These are phyloP conservation scores for Arthrobotrys conoides DNA, from an alignment of 2,329 filamentous ascomycete species.

Conservation along the genomic window DNA sequence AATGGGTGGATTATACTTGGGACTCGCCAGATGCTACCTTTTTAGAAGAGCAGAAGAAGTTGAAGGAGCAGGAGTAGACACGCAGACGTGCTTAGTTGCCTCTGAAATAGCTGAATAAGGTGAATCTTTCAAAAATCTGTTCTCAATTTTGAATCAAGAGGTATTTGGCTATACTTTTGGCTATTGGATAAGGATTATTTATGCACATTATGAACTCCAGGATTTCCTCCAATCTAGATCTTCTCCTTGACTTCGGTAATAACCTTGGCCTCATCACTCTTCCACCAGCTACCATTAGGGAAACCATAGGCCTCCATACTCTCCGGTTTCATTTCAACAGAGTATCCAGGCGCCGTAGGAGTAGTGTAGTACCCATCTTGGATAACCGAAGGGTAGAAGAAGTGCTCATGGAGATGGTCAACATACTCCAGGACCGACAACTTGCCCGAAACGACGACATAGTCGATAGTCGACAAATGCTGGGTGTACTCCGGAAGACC, in stretches of 20 bases:
- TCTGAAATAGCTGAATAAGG: neutral
- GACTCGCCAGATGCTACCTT: slow-evolving; percentile 54
- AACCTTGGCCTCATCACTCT: slow-evolving; percentile 80
- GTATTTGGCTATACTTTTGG: slow-evolving; percentile 31
- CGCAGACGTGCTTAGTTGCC: neutral
- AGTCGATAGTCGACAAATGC: slow-evolving; percentile 92
- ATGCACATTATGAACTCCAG: neutral
- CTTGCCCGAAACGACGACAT: slow-evolving; percentile 86
- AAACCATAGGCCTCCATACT: slow-evolving; percentile 86
- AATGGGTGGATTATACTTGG: slow-evolving; percentile 60
- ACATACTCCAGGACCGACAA: slow-evolving; percentile 89
- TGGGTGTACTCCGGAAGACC: slow-evolving; percentile 94
- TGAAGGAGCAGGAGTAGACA: slow-evolving; percentile 1
- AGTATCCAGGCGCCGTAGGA: slow-evolving; percentile 85
- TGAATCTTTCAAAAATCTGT: neutral
- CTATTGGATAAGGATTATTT: neutral
- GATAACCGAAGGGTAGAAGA: slow-evolving; percentile 83
- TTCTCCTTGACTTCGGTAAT: slow-evolving; percentile 74
- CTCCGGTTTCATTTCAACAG: slow-evolving; percentile 91
- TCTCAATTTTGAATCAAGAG: slow-evolving; percentile 11
- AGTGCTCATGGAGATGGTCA: slow-evolving; percentile 94
- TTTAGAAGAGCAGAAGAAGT: slow-evolving; percentile 33
- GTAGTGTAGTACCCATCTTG: slow-evolving; percentile 90
- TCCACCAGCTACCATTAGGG: slow-evolving; percentile 90
- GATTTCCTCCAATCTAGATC: slow-evolving; percentile 27